phyloP scores from a whole-genome alignment of 805 yeast species.

The Candida rishiriensis region DNA sequence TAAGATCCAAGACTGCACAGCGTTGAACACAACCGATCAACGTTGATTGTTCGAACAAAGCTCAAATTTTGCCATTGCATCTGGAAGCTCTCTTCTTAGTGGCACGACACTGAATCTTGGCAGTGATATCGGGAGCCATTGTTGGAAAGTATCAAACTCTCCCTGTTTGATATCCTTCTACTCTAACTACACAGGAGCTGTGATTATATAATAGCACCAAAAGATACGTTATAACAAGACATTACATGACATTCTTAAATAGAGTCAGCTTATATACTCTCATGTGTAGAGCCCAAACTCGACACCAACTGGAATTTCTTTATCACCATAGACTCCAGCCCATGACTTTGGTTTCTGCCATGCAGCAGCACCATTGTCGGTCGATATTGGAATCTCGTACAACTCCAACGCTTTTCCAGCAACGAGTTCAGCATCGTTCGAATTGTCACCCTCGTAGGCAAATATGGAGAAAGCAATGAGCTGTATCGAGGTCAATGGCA shows the following conservation, averaged over 20 bases:
- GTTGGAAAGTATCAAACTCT: too few species aligned
- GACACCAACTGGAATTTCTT: slow-evolving; percentile 58
- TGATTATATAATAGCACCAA: too few species aligned
- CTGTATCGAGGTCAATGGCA: not conserved
- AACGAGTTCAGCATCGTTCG: slow-evolving; percentile 57
- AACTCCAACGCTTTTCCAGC: slow-evolving; percentile 35
- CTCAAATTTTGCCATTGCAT: too few species aligned
- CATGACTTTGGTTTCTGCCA: slow-evolving; percentile 71
- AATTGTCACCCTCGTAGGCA: slow-evolving; percentile 90
- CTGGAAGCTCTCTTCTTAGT: too few species aligned
- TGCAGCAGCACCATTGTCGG: not conserved
- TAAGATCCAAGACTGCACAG: too few species aligned
- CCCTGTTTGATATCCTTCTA: too few species aligned
- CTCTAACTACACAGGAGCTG: too few species aligned
- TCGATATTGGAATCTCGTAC: slow-evolving; percentile 4
- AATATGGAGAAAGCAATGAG: slow-evolving; percentile 31
- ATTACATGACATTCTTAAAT: not conserved
- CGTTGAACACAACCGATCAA: too few species aligned
- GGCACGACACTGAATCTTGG: too few species aligned
- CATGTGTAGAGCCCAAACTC: slow-evolving; percentile 69
- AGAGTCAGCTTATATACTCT: not conserved
- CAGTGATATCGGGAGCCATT: too few species aligned
- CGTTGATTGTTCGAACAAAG: too few species aligned
- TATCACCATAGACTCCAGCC: slow-evolving; percentile 79
- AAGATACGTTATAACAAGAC: too few species aligned